A percentile compares a stretch with the other conserved stretches of the same genome.
Evolutionary conservation across 164 flowering plant genomes (phyloP).

Genomic region (Sextonia rubra): DNA sequence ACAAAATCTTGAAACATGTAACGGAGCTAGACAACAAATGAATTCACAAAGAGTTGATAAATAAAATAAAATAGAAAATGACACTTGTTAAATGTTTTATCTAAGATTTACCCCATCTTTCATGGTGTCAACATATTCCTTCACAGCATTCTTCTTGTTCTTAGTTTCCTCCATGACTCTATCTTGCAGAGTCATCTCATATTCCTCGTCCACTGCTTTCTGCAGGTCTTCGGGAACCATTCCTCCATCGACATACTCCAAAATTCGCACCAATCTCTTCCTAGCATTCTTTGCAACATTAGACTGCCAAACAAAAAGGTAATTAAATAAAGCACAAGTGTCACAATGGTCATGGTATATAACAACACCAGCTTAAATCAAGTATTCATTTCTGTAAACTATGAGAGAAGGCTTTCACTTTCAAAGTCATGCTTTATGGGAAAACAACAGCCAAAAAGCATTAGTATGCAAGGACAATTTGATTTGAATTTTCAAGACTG

Average conservation of each 20-base stretch:
- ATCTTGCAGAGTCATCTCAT: constrained; percentile 95
- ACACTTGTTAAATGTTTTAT: not conserved
- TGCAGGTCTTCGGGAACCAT: constrained; percentile 57
- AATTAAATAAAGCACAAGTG: not conserved
- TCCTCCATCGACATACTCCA: constrained; percentile 71
- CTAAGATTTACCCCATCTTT: constrained; percentile 71
- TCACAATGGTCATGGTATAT: no score
- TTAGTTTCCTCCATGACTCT: constrained; percentile 95
- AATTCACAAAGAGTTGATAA: constrained; percentile 7
- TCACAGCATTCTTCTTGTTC: constrained; percentile 88
- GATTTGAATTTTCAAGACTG: no score
- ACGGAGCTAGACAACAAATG: constrained; percentile 38
- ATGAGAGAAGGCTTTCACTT: no score
- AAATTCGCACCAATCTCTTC: constrained; percentile 59
- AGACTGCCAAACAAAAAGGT: constrained; percentile 31
- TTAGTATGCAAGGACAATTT: no score
- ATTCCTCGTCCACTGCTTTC: constrained; percentile 84
- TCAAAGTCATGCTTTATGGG: no score
- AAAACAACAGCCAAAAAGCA: not conserved
- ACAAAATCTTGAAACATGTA: constrained; percentile 80
- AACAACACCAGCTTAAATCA: no score
- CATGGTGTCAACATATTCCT: constrained; percentile 92
- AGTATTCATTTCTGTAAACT: no score
- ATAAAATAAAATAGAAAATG: not conserved
- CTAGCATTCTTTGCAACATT: constrained; percentile 76